phyloP scores from a whole-genome alignment of 345 rosid species.

The Salix caprea region DNA sequence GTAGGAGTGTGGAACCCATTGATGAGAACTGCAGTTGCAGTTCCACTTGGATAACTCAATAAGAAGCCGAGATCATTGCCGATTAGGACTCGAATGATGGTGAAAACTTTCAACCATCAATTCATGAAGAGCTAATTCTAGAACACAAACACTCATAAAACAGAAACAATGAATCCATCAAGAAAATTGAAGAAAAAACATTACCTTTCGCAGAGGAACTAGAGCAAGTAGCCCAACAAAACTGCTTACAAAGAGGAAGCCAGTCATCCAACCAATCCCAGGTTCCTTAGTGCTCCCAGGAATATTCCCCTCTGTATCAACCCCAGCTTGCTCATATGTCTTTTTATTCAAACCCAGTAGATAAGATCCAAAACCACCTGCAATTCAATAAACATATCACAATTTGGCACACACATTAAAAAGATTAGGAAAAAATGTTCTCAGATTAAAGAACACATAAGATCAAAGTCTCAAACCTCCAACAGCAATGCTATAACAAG shows the following conservation, averaged over 20 bases:
- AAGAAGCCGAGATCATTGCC: too few species aligned
- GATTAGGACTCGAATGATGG: too few species aligned
- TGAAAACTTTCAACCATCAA: too few species aligned
- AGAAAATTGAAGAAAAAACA: not conserved
- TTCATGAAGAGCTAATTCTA: too few species aligned
- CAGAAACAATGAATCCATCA: not conserved
- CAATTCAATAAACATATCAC: not conserved
- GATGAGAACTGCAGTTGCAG: too few species aligned
- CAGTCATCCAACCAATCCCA: conserved; percentile 83
- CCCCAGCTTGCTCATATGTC: conserved; percentile 68
- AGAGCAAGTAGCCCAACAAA: conserved; percentile 83
- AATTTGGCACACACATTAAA: too few species aligned
- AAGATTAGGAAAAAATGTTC: not conserved
- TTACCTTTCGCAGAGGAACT: conserved; percentile 85
- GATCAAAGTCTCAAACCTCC: conserved; percentile 47
- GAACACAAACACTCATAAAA: too few species aligned
- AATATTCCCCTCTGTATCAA: conserved; percentile 60
- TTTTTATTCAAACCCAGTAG: conserved; percentile 64
- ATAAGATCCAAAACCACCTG: conserved; percentile 97
- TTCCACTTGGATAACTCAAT: too few species aligned
- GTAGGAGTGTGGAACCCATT: too few species aligned
- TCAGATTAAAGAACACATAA: not conserved
- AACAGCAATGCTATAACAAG: conserved; percentile 85
- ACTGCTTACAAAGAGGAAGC: conserved; percentile 63
- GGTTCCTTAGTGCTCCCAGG: conserved; percentile 76